Base-by-base conservation (phyloP, 352 stramenopile species). In the Phytophthora nicotianae region DNA sequence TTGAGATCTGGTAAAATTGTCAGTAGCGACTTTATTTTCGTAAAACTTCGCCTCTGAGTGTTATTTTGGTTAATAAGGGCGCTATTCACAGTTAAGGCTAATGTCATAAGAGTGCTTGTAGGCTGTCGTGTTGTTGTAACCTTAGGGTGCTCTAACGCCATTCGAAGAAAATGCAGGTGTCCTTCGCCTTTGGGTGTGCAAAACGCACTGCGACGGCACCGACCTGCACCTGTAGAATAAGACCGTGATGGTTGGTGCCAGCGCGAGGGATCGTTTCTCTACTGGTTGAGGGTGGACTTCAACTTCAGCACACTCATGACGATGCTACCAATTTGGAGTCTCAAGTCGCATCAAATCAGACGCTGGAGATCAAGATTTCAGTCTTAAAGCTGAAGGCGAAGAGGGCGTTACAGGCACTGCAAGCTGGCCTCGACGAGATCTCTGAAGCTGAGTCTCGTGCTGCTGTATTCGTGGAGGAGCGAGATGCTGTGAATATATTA, bases 341-440 rank as follows among this genome's bases (percentile, higher is more conserved):
- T 14, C 59, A 77, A 52, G 43, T 58, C 7, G 41, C 53, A 26
- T 57, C 58, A n/a, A 75, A 69, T 24, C 16, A 46, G 27, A 59
- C 23, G n/a, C 21, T 75, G 27, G 66, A 75, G 35, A 70, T 65
- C 33, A 75, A 79, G 46, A 49, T 62, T 33, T 13, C 38, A 48
- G 57, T 46, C 8, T 51, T 75, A 9, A 78, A 72, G 43, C 57
- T 72, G 17, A 75, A 72, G 70, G 61, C 62, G n/a, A 61, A 77
- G 45, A 72, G 66, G 43, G 70, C 67, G 9, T 56, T 77, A 47
- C 65, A 66, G 38, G 71, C 69, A 9, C 16, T 77, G 10, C 59
- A 77, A 21, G 32, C 59, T 4, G 65, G 46, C 11, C 55, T 51
- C 9, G 64, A 74, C 10, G 51, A 71, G 37, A 35, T 74, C 4